phyloP scores from a whole-genome alignment of 495 filamentous ascomycete genomes.

The Penicillium daleae region DNA sequence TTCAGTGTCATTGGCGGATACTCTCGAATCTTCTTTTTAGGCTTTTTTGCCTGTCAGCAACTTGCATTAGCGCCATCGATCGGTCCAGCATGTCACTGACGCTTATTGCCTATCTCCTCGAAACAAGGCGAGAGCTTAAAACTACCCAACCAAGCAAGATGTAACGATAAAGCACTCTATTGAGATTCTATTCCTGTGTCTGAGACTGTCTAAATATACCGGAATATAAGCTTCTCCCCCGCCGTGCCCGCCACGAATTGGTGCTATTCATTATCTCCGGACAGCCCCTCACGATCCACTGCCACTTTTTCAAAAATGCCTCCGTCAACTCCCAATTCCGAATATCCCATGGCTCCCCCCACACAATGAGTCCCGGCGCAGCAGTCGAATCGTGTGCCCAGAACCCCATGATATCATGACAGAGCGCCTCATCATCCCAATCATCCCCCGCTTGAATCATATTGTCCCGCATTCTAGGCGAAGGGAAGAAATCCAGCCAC shows the following conservation, averaged over 20 bases:
- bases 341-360: conserved; percentile 54
- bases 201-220: conserved; percentile 35
- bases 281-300: conserved; percentile 56
- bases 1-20: neutral
- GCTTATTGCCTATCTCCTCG: neutral
- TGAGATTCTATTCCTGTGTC: neutral
- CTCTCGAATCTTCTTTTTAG: neutral
- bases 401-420: conserved; percentile 51
- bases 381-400: conserved; percentile 39
- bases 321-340: conserved; percentile 56
- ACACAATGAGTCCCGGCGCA: conserved; percentile 49
- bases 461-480: conserved; percentile 54
- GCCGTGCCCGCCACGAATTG: conserved; percentile 51
- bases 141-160: neutral
- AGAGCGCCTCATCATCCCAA: conserved; percentile 52
- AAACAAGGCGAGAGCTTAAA: neutral
- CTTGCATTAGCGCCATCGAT: conserved; percentile 22
- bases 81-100: neutral
- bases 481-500: conserved; percentile 59
- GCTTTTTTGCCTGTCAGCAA: conserved; percentile 19
- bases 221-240: conserved; percentile 54
- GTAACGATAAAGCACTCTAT: too few species aligned
- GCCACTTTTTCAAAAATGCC: conserved; percentile 53
- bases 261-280: conserved; percentile 49
- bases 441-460: conserved; percentile 43